Evolutionary conservation across 1,284 basidiomycete species (phyloP).

Genomic region (Fomes fomentarius): DNA sequence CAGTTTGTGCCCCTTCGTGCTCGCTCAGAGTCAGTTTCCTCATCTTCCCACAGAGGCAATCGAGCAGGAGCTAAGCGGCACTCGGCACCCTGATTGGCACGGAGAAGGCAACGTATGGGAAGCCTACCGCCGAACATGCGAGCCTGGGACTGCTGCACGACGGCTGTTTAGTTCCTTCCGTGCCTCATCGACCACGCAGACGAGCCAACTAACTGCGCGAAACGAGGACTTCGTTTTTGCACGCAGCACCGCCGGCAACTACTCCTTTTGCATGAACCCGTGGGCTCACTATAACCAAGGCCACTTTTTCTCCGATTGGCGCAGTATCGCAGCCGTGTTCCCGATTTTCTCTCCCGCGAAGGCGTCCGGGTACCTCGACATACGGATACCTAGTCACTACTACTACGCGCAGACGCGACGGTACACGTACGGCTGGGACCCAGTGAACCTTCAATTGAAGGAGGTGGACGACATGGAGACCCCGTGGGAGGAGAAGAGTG

Average conservation of each 20-base stretch:
- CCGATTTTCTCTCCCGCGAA: conserved; percentile 92
- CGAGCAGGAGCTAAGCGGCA: conserved; percentile 61
- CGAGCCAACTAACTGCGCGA: conserved; percentile 31
- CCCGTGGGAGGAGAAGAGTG: conserved; percentile 77
- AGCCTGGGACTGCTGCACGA: conserved; percentile 78
- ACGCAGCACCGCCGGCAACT: conserved; percentile 57
- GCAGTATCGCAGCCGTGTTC: conserved; percentile 82
- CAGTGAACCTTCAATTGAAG: conserved; percentile 67
- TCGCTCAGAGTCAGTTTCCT: not conserved
- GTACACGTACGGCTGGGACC: conserved; percentile 92
- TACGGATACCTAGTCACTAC: conserved; percentile 92
- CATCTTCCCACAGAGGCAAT: conserved; percentile 51
- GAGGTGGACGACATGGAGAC: conserved; percentile 82
- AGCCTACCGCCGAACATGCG: conserved; percentile 87
- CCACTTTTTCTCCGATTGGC: conserved; percentile 95
- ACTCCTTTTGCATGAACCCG: conserved; percentile 82
- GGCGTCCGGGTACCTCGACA: conserved; percentile 82
- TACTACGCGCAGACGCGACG: conserved; percentile 83
- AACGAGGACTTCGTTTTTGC: conserved; percentile 67
- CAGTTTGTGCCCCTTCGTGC: conserved; percentile 21
- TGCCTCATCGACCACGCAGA: conserved; percentile 41
- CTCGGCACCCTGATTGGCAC: conserved; percentile 85
- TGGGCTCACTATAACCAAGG: conserved; percentile 87
- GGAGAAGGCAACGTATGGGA: conserved; percentile 90
- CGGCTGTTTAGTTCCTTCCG: conserved; percentile 79